Base-by-base conservation (phyloP, 257 asterid genomes). In the Salvia splendens region DNA sequence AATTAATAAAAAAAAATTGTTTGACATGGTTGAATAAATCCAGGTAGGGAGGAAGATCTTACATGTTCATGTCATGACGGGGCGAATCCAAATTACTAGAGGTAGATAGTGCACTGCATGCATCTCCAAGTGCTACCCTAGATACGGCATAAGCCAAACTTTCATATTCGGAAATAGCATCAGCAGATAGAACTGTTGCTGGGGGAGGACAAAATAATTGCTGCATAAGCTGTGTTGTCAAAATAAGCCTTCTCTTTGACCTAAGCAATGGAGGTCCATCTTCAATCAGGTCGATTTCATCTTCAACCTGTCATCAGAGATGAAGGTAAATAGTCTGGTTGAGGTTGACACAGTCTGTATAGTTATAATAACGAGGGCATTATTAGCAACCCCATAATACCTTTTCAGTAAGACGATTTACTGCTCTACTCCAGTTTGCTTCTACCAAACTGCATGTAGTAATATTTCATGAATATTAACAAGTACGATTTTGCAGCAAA, bases 181-280 rank as follows among this genome's bases (percentile, higher is more conserved):
- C 88, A 33, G 76, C 68, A 47, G 85, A 87, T 51, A 87, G 85
- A 73, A 92, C 64, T 59, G 75, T 74, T 50, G 79, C 77, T 16
- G 85, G 86, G 14, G 90, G 84, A 70, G 93, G 89, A 64, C 63
- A 71, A 83, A 91, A 54, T 56, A 91, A 70, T 68, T 89, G 93
- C 84, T 91, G 96, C 94, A 85, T 87, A 71, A 91, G 98, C 67
- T 84, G 95, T 30, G 92, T 81, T 42, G 96, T 77, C 81, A 85
- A 72, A 50, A 76, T 57, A 80, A 91, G 87, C 83, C 98, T 84
- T 84, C 87, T 84, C 78, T 77, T 87, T 67, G 90, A 82, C 79
- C 75, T 82, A 71, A 73, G 75, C 74, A 70, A 36, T 46, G 72
- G 84, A 47, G 75, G 75, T 66, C 82, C 89, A 73, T 81, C 91